Base-by-base conservation (phyloP, 495 filamentous ascomycete species). In the Lasiosphaeriaceae sp. region DNA sequence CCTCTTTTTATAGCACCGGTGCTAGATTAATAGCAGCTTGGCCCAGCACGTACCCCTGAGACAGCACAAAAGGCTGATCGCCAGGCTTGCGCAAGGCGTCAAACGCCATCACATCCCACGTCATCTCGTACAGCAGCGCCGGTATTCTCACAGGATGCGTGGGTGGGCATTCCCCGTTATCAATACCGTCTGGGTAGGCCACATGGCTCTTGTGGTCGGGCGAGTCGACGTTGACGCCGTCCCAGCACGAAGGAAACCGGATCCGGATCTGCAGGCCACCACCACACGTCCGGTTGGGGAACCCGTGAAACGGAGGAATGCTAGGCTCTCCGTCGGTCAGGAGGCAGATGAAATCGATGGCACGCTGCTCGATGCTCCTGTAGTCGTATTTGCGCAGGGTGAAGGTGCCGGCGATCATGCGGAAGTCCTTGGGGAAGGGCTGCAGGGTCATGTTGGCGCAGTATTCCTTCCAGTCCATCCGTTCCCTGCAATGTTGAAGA, bases 201-300 rank as follows among this genome's bases (percentile, higher is more conserved):
- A 88, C 75, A 62, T 88, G 86, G 14, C 74, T 74, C 67, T 79
- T 77, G 66, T 88, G 81, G 60, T 80, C 71, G 1, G 67, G 45
- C 6, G 70, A 74, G 61, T 83, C 79, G 47, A 81, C 77, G 35
- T 86, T 75, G 9, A 45, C 71, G 6, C 87, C 86, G 62, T 91
- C 85, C 86, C 87, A 90, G 75, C 88, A 92, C 3, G 84, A 87
- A 2, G 88, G 88, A 70, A 92, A 90, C 74, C 86, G 82, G 22
- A 92, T 68, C 61, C 91, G 86, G 39, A 89, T 71, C 35, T 89
- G 85, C 48, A 92, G 66, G 0, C 80, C 81, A 57, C 79, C 70
- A 21, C 73, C 64, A 59, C 87, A 89, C 50, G 85, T 82, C 48
- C 70, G 64, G 56, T 77, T 76, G 17, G 83, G 83, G 17, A 63